Base-by-base conservation (phyloP, 345 rosid genomes). In the Citropsis articulata region DNA sequence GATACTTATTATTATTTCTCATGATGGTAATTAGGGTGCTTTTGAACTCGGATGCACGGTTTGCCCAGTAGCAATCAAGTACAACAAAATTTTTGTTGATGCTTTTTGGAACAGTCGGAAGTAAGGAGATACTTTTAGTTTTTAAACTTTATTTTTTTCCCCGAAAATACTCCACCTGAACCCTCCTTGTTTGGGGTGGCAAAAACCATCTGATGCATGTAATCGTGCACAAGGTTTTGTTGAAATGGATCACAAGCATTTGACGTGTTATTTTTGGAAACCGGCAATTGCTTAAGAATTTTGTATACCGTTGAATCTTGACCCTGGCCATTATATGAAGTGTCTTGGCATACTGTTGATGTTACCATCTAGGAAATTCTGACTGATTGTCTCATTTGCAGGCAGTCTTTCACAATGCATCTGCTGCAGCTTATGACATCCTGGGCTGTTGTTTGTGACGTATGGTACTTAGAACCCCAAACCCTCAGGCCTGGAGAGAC, bases 361-460 rank as follows among this genome's bases (percentile, higher is more conserved):
- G 48, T 76, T 40, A 62, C 36, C 30, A 33, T 24, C 12, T 9
- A 62, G 19, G 27, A 50, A 72, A 78, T 81, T 30, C 64, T 21
- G 42, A 35, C 61, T 53, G 65, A 13, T 48, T 84, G 72, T 66
- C 67, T 59, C 70, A 48, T 83, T 63, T 83, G 83, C 92, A 96
- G 98, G 84, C 99, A 96, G 79, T 96, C 99, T 71, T 96, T 96
- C 86, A 92, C 99, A 38, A 94, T 75, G 91, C 99, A 96, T 88
- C 90, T 96, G 80, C 88, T 94, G 85, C 99, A 90, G 83, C 98
- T 96, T 78, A 94, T 96, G 99, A 93, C 98, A 78, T 90, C 98
- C 18, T 97, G 99, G 99, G 98, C 99, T 73, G 99, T 97, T 78
- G 99, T 97, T 81, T 96, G 99, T 88, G 99, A 97, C 57, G 98